These are phyloP conservation scores for Auxenochlorella pyrenoidosa DNA, from an alignment of 139 green algal genomes.

Conservation along the genomic window DNA sequence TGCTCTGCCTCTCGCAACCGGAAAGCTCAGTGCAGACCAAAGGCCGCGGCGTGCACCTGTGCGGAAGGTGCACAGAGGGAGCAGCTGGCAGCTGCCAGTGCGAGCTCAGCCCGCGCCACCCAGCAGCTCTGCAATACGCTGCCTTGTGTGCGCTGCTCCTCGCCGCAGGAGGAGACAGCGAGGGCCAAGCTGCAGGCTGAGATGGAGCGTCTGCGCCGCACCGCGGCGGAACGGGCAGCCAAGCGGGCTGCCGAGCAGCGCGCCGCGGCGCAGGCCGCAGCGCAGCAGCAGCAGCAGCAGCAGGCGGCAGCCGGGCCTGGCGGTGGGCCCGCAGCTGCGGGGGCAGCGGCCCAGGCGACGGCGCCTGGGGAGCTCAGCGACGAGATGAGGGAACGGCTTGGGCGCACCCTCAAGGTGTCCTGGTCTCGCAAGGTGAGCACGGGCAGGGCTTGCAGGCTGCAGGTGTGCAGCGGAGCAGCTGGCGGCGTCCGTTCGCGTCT, in stretches of 20 bases:
- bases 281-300: background rate
- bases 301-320: background rate
- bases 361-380: background rate
- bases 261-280: slow-evolving; percentile 3
- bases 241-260: slow-evolving; percentile 36
- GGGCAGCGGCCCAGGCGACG: slow-evolving; percentile 18
- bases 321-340: background rate
- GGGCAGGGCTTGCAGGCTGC: background rate
- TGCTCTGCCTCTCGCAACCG: no score
- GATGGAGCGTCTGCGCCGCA: slow-evolving; percentile 68
- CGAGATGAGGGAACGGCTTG: slow-evolving; percentile 52
- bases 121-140: no score
- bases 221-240: slow-evolving; percentile 37
- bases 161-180: slow-evolving; percentile 41
- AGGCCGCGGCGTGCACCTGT: no score
- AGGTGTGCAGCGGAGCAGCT: no score
- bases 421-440: slow-evolving; percentile 49
- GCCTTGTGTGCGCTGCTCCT: background rate
- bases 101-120: no score
- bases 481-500: no score
- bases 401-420: slow-evolving; percentile 70
- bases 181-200: slow-evolving; percentile 51
- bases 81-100: no score
- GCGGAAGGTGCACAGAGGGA: no score
- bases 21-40: no score